These are phyloP conservation scores for Nannochloropsis limnetica DNA, from an alignment of 352 stramenopile species.

Conservation along the genomic window DNA sequence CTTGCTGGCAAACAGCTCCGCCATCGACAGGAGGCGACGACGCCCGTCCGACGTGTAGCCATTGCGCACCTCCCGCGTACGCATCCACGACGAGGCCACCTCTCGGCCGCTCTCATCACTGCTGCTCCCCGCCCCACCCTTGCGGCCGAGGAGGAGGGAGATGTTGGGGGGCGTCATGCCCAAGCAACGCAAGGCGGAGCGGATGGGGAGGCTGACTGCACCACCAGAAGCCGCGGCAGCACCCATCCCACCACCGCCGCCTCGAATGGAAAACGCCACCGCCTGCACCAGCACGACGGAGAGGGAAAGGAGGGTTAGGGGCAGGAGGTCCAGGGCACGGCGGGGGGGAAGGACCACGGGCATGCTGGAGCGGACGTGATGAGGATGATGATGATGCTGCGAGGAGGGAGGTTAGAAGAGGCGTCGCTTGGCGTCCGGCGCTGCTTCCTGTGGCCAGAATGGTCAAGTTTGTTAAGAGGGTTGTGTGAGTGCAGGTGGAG, in stretches of 20 bases:
- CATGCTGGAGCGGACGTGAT: not conserved
- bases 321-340: not conserved
- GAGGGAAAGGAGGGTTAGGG: not conserved
- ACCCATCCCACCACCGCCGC: not conserved
- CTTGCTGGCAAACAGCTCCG: not conserved
- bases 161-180: not conserved
- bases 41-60: conserved; percentile 15
- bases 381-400: not conserved
- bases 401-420: not conserved
- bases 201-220: not conserved
- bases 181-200: not conserved
- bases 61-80: conserved; percentile 1
- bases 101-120: not conserved
- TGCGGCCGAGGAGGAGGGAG: not conserved
- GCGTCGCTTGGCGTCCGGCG: not conserved
- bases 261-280: not conserved
- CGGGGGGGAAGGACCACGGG: not conserved
- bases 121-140: not conserved
- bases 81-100: not conserved
- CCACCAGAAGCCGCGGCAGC: not conserved
- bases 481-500: not conserved
- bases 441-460: not conserved
- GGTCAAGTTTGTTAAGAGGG: not conserved
- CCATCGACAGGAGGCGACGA: conserved; percentile 24
- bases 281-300: not conserved